Percentiles rank a stretch among this genome's conserved stretches.
Evolutionary conservation across 768 basidiomycete species (phyloP).

Genomic region (Collybia sp.): DNA sequence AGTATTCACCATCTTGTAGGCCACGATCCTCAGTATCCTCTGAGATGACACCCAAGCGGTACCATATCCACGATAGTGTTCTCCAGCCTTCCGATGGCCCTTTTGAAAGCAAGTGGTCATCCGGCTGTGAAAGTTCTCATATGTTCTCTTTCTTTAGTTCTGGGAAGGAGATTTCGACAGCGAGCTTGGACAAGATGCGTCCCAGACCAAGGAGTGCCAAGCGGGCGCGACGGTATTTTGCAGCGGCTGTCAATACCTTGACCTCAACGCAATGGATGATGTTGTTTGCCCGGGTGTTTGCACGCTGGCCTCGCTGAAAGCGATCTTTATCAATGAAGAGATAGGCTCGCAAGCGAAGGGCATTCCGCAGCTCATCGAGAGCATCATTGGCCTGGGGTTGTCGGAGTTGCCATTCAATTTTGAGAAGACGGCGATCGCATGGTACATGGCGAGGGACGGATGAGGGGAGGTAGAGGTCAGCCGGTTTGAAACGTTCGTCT

Average conservation of each 20-base stretch:
- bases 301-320: too few species aligned
- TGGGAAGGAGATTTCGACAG: not conserved
- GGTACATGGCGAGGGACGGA: too few species aligned
- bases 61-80: conserved; percentile 9
- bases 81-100: not conserved
- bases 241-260: conserved; percentile 3
- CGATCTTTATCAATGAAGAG: too few species aligned
- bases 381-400: too few species aligned
- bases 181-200: too few species aligned
- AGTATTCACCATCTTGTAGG: not conserved
- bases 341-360: too few species aligned
- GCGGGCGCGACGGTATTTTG: too few species aligned
- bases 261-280: conserved; percentile 1
- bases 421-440: not conserved
- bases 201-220: too few species aligned
- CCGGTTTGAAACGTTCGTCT: not conserved
- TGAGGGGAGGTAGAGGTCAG: not conserved
- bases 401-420: too few species aligned
- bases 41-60: not conserved
- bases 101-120: not conserved
- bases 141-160: conserved; percentile 1
- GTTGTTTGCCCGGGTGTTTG: conserved; percentile 4
- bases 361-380: too few species aligned
- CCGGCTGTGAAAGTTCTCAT: not conserved
- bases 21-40: too few species aligned